These are phyloP conservation scores for Talaromyces borbonicus DNA, from an alignment of 495 filamentous ascomycete species.

Conservation along the genomic window DNA sequence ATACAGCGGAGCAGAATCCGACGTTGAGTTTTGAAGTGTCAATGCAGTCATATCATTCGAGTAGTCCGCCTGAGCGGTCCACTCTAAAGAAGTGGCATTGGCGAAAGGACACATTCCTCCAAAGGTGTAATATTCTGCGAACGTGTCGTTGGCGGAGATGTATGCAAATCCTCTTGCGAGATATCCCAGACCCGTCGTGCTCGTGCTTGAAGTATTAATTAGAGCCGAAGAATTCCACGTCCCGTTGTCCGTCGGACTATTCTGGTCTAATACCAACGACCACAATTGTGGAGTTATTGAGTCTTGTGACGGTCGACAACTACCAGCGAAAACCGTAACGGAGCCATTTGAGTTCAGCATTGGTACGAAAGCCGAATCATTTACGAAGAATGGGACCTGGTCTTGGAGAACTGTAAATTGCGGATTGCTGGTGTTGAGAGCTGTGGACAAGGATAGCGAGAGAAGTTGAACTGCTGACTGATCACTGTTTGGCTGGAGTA, in stretches of 20 bases:
- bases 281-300: conserved; percentile 42
- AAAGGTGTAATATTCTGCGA: conserved; percentile 58
- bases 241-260: conserved; percentile 37
- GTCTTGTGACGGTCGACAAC: conserved; percentile 42
- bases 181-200: conserved; percentile 39
- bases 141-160: conserved; percentile 42
- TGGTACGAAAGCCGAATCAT: conserved; percentile 47
- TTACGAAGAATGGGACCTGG: conserved; percentile 51
- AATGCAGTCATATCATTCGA: conserved; percentile 63
- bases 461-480: conserved; percentile 40
- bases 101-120: conserved; percentile 77
- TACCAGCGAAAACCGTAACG: conserved; percentile 59
- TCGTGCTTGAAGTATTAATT: conserved; percentile 19
- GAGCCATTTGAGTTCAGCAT: conserved; percentile 54
- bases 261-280: conserved; percentile 39
- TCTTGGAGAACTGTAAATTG: conserved; percentile 47
- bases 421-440: conserved; percentile 40
- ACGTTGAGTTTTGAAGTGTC: conserved; percentile 15
- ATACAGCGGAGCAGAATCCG: conserved; percentile 20
- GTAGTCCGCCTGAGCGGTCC: conserved; percentile 61
- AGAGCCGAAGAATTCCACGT: conserved; percentile 40
- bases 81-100: conserved; percentile 30
- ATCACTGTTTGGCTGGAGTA: conserved; percentile 43
- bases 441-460: conserved; percentile 52
- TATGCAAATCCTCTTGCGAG: conserved; percentile 60